Conservation (phyloP, 768 basidiomycete species). For the Amylocystis lapponica region DNA sequence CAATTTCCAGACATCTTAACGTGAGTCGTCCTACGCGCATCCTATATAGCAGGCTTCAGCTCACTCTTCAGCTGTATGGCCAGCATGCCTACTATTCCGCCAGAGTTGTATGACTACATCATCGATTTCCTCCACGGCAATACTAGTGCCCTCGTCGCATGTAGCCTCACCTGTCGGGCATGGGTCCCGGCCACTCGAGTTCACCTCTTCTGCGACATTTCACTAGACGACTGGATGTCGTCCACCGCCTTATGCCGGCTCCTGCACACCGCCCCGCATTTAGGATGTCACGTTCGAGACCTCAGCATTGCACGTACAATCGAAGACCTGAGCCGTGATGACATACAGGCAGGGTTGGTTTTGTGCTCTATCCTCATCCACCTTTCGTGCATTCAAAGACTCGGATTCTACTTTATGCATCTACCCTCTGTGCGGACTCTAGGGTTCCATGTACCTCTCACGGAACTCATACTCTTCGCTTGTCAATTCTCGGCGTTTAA, state of each 20-base stretch:
- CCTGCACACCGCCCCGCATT: slow-evolving; percentile 11
- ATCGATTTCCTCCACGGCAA: slow-evolving; percentile 29
- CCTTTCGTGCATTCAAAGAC: slow-evolving; percentile 8
- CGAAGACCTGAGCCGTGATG: not conserved
- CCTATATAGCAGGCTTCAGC: no score
- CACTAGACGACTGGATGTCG: slow-evolving; percentile 8
- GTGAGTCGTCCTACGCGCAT: no score
- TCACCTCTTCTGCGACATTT: slow-evolving; percentile 21
- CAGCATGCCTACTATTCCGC: slow-evolving; percentile 25
- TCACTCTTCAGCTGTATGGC: no score
- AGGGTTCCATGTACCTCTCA: no score
- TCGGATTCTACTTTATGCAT: no score
- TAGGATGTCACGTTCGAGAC: slow-evolving; percentile 18
- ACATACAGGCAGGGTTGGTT: not conserved
- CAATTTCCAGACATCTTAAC: no score
- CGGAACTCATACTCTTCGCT: no score
- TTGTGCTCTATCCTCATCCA: slow-evolving; percentile 9
- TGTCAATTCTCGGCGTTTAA: slow-evolving; percentile 22
- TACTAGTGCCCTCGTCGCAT: slow-evolving; percentile 14
- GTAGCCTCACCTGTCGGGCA: slow-evolving; percentile 19
- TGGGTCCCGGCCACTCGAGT: slow-evolving; percentile 25
- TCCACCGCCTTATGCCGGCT: slow-evolving; percentile 12
- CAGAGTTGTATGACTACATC: slow-evolving; percentile 28
- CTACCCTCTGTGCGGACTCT: no score
- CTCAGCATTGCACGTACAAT: slow-evolving; percentile 12